Conservation (phyloP, 2,329 filamentous ascomycete species). For the Rhynchosporium agropyri region DNA sequence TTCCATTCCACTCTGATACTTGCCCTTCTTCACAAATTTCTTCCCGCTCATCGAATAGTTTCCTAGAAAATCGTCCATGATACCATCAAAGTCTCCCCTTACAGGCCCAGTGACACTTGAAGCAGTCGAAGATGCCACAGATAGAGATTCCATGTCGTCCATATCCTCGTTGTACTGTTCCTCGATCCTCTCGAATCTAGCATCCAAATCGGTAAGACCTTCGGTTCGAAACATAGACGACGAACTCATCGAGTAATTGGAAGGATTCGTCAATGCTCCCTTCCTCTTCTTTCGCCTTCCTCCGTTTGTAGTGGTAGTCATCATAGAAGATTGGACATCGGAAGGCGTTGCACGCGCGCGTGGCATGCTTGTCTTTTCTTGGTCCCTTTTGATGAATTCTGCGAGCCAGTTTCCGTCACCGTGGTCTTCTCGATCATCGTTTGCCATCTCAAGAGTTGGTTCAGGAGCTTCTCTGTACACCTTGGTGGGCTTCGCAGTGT, state of each 20-base stretch:
- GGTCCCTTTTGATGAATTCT: conserved; percentile 92
- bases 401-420: conserved; percentile 83
- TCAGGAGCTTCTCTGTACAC: conserved; percentile 52
- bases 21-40: conserved; percentile 76
- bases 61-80: conserved; percentile 91
- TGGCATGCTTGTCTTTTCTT: conserved; percentile 52
- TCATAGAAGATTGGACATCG: conserved; percentile 68
- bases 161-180: conserved; percentile 72
- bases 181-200: conserved; percentile 88
- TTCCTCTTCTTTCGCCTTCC: conserved; percentile 92
- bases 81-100: conserved; percentile 79
- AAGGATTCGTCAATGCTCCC: conserved; percentile 85
- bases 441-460: conserved; percentile 48
- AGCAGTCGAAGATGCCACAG: conserved; percentile 63
- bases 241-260: conserved; percentile 88
- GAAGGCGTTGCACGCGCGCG: conserved; percentile 48
- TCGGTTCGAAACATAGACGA: conserved; percentile 87
- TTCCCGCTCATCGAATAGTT: conserved; percentile 72
- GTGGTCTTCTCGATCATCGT: conserved; percentile 60
- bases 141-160: conserved; percentile 63
- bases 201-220: conserved; percentile 81
- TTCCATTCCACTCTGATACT: conserved; percentile 77
- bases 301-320: conserved; percentile 77
- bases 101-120: conserved; percentile 71
- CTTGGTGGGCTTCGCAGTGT: conserved; percentile 74